Conservation (phyloP, 1,284 basidiomycete species). For the Ganoderma sinense region DNA sequence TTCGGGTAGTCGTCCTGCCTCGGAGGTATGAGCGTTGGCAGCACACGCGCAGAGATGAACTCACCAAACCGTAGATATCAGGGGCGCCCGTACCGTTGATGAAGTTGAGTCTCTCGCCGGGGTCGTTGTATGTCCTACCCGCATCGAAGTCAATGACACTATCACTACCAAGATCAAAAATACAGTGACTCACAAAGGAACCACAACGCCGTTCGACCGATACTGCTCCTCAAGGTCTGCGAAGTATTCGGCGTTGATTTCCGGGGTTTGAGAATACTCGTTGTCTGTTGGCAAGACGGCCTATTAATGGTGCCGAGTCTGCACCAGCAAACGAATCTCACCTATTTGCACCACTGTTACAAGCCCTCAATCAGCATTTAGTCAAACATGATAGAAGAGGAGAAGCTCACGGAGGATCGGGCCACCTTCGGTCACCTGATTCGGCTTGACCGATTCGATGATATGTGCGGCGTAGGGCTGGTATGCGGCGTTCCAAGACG, state of each 20-base stretch:
- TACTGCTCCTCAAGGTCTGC: conserved; percentile 66
- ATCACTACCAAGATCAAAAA: no score
- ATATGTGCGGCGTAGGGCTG: conserved; percentile 72
- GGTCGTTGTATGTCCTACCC: conserved; percentile 70
- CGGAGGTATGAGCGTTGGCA: not conserved
- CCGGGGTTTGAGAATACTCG: conserved; percentile 67
- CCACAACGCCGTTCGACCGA: conserved; percentile 62
- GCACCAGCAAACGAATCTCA: conserved; percentile 35
- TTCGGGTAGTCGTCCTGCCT: conserved; percentile 71
- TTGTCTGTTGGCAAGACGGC: conserved; percentile 59
- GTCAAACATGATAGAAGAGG: not conserved
- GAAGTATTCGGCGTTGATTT: conserved; percentile 55
- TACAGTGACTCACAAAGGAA: conserved; percentile 54
- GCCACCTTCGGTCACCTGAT: conserved; percentile 77
- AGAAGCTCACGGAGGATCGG: conserved; percentile 71
- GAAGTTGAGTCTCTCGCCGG: conserved; percentile 64
- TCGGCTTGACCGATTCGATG: conserved; percentile 61
- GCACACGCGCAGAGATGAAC: not conserved
- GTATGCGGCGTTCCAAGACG: conserved; percentile 76
- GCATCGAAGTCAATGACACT: not conserved
- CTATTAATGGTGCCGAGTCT: no score
- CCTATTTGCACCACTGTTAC: conserved; percentile 70
- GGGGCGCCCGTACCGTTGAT: conserved; percentile 72
- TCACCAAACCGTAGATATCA: conserved; percentile 59
- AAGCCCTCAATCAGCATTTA: not conserved